A percentile compares a stretch with the other conserved stretches of the same genome.
Conservation (phyloP, 345 rosid species). For the Psidium friedrichsthalianum region DNA sequence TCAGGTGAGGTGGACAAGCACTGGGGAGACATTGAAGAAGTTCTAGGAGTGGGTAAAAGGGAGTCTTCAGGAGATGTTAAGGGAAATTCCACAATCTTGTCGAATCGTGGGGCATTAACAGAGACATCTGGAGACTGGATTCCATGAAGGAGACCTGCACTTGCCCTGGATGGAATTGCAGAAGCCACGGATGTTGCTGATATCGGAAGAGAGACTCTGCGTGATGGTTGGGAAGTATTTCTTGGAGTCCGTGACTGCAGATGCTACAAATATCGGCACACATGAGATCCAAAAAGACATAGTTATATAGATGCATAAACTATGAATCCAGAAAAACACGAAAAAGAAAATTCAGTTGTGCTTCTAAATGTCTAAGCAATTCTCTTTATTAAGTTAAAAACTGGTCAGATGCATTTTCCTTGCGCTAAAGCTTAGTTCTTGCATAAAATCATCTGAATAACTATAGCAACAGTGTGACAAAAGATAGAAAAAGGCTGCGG, state of each 20-base stretch:
- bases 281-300: background rate
- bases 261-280: slow-evolving; percentile 20
- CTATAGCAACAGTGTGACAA: background rate
- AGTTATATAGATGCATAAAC: background rate
- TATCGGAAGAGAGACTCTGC: slow-evolving; percentile 72
- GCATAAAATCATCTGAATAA: background rate
- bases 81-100: slow-evolving; percentile 79
- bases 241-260: slow-evolving; percentile 24
- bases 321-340: background rate
- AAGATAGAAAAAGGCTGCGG: background rate
- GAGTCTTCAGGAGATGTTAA: slow-evolving; percentile 45
- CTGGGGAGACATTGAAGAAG: slow-evolving; percentile 31
- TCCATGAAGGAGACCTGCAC: slow-evolving; percentile 13
- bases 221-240: slow-evolving; percentile 20
- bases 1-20: slow-evolving; percentile 29
- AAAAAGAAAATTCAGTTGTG: background rate
- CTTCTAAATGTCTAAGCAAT: background rate
- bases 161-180: slow-evolving; percentile 22
- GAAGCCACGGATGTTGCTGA: slow-evolving; percentile 10
- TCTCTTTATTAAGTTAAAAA: background rate
- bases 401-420: background rate
- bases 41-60: slow-evolving; percentile 17
- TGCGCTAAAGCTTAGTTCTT: background rate
- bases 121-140: slow-evolving; percentile 66
- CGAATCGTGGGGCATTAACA: slow-evolving; percentile 81